A percentile compares a stretch with the other conserved stretches of the same genome.
Evolutionary conservation across 2,329 filamentous ascomycete species (phyloP).

Genomic region (Alternaria infectoria): DNA sequence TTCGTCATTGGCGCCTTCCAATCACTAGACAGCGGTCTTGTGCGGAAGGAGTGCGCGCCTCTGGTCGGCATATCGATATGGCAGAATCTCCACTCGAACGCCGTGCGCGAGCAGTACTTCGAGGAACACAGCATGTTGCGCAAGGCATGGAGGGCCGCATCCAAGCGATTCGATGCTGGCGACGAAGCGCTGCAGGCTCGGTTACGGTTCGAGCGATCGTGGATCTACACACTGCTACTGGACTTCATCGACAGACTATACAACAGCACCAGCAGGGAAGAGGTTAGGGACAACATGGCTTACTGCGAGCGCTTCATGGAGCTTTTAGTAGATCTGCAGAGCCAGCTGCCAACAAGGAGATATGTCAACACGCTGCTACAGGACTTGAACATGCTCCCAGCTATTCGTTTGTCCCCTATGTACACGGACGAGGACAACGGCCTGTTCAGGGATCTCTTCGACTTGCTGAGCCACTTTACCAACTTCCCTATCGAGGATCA

Average conservation of each 20-base stretch:
- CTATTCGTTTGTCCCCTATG: constrained; percentile 78
- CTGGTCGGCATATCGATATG: constrained; percentile 94
- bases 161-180: constrained; percentile 84
- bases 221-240: constrained; percentile 85
- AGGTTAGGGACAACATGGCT: constrained; percentile 66
- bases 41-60: constrained; percentile 95
- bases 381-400: constrained; percentile 82
- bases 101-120: constrained; percentile 73
- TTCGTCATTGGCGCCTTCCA: constrained; percentile 94
- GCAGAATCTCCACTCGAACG: constrained; percentile 87
- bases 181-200: constrained; percentile 80
- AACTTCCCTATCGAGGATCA: constrained; percentile 92
- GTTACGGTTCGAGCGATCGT: constrained; percentile 88
- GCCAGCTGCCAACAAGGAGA: constrained; percentile 89
- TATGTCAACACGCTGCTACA: constrained; percentile 89
- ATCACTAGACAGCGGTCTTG: constrained; percentile 84
- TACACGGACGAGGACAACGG: constrained; percentile 76
- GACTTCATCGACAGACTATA: constrained; percentile 82
- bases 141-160: constrained; percentile 89
- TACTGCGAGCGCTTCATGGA: constrained; percentile 96
- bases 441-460: constrained; percentile 79
- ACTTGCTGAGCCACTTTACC: constrained; percentile 84
- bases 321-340: constrained; percentile 86
- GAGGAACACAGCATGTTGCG: constrained; percentile 75
- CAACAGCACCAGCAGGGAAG: constrained; percentile 39